phyloP scores from a whole-genome alignment of 495 filamentous ascomycete genomes.

The Aspergillus taichungensis region DNA sequence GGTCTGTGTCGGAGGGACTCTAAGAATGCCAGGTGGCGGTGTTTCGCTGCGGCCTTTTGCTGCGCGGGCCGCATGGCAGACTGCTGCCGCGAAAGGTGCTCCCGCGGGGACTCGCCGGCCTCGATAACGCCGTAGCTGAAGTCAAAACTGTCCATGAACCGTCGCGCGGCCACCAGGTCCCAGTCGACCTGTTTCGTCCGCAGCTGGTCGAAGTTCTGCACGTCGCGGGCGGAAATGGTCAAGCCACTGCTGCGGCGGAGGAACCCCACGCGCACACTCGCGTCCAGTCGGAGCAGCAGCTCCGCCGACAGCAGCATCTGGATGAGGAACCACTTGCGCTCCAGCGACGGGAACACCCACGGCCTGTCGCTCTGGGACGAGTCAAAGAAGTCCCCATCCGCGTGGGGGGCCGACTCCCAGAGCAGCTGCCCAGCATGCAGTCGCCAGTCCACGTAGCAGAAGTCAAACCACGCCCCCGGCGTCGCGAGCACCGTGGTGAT shows the following conservation, averaged over 20 bases:
- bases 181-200: conserved; percentile 64
- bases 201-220: conserved; percentile 53
- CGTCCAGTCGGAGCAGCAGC: conserved; percentile 65
- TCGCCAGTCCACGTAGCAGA: conserved; percentile 72
- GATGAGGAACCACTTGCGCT: conserved; percentile 69
- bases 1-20: conserved; percentile 18
- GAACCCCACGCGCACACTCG: conserved; percentile 48
- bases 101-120: background rate
- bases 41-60: conserved; percentile 17
- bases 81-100: no score
- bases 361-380: conserved; percentile 25
- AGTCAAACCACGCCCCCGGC: conserved; percentile 61
- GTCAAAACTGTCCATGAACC: conserved; percentile 67
- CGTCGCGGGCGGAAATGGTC: conserved; percentile 48
- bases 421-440: conserved; percentile 72
- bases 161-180: conserved; percentile 67
- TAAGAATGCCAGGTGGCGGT: conserved; percentile 18
- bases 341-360: conserved; percentile 32
- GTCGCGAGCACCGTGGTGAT: conserved; percentile 36
- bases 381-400: conserved; percentile 44
- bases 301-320: conserved; percentile 74
- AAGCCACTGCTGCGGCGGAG: conserved; percentile 39
- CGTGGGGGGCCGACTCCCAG: conserved; percentile 51
- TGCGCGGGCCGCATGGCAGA: no score
- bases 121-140: conserved; percentile 10